These are phyloP conservation scores for Aspergillus carbonarius DNA, from an alignment of 2,329 filamentous ascomycete genomes.

Conservation along the genomic window DNA sequence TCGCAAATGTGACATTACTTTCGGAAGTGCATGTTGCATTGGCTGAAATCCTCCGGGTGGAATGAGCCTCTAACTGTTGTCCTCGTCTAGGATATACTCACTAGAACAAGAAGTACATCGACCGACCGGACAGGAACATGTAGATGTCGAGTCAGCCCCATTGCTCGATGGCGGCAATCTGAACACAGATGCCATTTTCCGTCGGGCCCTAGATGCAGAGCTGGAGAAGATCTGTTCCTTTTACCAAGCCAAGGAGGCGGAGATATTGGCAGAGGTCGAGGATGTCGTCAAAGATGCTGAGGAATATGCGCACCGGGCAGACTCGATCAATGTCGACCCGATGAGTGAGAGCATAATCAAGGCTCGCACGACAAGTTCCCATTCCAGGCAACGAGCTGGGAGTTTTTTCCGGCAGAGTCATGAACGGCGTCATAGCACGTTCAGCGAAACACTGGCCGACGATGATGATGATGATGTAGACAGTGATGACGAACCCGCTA, in stretches of 20 bases:
- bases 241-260: slow-evolving; percentile 83
- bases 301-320: slow-evolving; percentile 61
- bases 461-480: slow-evolving; percentile 50
- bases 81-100: slow-evolving; percentile 78
- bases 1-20: slow-evolving; percentile 7
- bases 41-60: neutral
- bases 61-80: slow-evolving; percentile 4
- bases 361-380: slow-evolving; percentile 41
- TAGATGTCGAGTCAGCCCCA: slow-evolving; percentile 81
- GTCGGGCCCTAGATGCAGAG: slow-evolving; percentile 78
- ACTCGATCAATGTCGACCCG: slow-evolving; percentile 44
- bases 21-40: slow-evolving; percentile 2
- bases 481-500: slow-evolving; percentile 60
- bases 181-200: slow-evolving; percentile 80
- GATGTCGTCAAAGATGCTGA: slow-evolving; percentile 73
- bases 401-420: slow-evolving; percentile 49
- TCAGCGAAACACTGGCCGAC: slow-evolving; percentile 52
- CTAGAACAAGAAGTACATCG: slow-evolving; percentile 83
- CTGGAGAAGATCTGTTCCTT: slow-evolving; percentile 93
- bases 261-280: slow-evolving; percentile 78
- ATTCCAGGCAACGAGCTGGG: slow-evolving; percentile 43
- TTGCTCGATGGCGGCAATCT: slow-evolving; percentile 62
- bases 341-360: slow-evolving; percentile 44
- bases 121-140: slow-evolving; percentile 47
- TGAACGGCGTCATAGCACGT: slow-evolving; percentile 48